These are phyloP conservation scores for Heracleum sosnowskyi DNA, from an alignment of 129 eudicot genomes.

Conservation along the genomic window DNA sequence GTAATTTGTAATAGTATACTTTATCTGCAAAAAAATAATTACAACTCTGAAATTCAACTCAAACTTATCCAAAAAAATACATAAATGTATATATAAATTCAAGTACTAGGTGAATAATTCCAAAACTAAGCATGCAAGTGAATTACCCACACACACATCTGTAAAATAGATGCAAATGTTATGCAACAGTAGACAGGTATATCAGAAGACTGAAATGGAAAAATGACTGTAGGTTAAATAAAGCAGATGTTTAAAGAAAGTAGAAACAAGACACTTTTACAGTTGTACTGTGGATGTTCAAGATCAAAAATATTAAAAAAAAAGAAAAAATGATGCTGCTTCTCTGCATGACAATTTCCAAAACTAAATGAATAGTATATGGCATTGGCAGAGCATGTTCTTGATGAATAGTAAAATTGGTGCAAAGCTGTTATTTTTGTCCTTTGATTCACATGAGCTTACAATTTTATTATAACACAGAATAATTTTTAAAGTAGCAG, in stretches of 20 bases:
- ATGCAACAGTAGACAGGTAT: neutral
- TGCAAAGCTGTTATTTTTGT: neutral
- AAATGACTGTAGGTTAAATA: neutral
- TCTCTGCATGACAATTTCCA: neutral
- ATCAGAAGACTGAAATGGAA: neutral
- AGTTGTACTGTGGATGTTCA: neutral
- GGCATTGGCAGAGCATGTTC: slow-evolving; percentile 3
- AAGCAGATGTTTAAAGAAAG: neutral
- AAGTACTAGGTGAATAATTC: neutral
- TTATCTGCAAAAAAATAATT: too few relatives aligned
- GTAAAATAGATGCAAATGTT: neutral
- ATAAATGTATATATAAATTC: too few relatives aligned
- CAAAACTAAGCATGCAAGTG: too few relatives aligned
- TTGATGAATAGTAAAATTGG: slow-evolving; percentile 1
- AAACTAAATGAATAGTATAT: neutral
- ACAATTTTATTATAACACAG: neutral
- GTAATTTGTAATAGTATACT: too few relatives aligned
- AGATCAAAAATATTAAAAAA: neutral
- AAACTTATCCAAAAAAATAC: too few relatives aligned
- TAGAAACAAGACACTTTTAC: neutral
- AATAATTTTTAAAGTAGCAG: neutral
- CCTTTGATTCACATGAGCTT: slow-evolving; percentile 1
- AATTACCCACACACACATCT: too few relatives aligned
- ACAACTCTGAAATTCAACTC: too few relatives aligned
- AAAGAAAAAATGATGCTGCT: neutral